Conservation (phyloP, 2,329 filamentous ascomycete species). For the Ceratocystis variospora region DNA sequence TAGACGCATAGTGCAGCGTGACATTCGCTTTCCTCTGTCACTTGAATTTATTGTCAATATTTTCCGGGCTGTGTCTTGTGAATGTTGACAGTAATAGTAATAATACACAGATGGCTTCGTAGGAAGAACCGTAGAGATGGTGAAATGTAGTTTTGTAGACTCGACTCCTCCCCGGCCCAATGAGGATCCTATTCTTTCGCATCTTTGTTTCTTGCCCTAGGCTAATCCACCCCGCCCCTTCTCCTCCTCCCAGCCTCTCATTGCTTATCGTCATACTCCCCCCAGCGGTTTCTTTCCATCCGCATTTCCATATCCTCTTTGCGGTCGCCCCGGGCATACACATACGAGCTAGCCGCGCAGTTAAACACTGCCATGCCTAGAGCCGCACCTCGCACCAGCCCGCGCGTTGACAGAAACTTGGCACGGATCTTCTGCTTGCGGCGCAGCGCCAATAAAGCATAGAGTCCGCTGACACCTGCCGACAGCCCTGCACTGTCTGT, state of each 20-base stretch:
- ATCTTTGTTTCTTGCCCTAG: neutral
- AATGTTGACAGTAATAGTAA: too few species aligned
- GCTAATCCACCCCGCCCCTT: neutral
- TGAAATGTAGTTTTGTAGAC: too few species aligned
- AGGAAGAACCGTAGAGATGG: too few species aligned
- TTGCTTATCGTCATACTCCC: conserved; percentile 20
- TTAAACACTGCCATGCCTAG: conserved; percentile 38
- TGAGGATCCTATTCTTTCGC: neutral
- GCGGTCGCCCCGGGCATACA: conserved; percentile 39
- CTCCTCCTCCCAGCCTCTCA: neutral
- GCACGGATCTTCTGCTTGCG: conserved; percentile 30
- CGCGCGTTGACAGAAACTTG: conserved; percentile 34
- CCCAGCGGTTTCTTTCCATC: conserved; percentile 39
- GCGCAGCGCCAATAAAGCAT: conserved; percentile 41
- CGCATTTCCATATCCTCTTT: conserved; percentile 37
- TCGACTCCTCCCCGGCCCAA: too few species aligned
- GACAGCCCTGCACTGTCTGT: conserved; percentile 43
- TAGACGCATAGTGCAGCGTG: too few species aligned
- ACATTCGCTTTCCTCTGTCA: too few species aligned
- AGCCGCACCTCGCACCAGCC: conserved; percentile 37
- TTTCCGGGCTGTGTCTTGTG: too few species aligned
- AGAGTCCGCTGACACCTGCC: conserved; percentile 43
- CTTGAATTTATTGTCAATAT: too few species aligned
- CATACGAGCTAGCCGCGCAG: conserved; percentile 36
- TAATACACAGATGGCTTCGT: too few species aligned